Base-by-base conservation (phyloP, 495 filamentous ascomycete species). In the Lasiosphaeris hirsuta region DNA sequence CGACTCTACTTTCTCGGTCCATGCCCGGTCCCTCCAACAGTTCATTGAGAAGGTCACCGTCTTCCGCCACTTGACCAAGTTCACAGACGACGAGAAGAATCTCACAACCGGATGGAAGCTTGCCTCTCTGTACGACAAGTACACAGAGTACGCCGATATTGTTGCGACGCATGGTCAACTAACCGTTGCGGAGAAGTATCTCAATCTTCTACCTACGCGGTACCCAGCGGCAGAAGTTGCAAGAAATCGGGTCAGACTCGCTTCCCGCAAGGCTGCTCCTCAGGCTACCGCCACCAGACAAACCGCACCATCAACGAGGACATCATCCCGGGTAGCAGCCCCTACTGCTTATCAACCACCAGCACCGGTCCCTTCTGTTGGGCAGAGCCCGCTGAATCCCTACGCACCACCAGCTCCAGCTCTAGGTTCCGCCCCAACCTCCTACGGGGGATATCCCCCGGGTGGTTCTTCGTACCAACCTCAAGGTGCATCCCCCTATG, bases 11-110 rank as follows among this genome's bases (percentile, higher is more conserved):
- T 99, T 97, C 76, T 95, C 93, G 6, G 82, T 97, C 47, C 95
- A 97, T 61, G 94, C 92, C 48, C 84, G 84, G 54, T 86, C 88
- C 42, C 75, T 99, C 53, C 95, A 97, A 64, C 84, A 87, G 49
- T 89, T 99, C 69, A 94, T 99, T 57, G 94, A 99, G 76, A 99
- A 97, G 77, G 94, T 99, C 48, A 96, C 92, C 1, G 85, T 99
- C 40, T 97, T 99, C 84, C 88, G 94, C 49, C 82, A 96, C 64
- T 92, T 94, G 42, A 92, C 90, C 51, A 92, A 93, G 62, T 99
- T 96, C 74, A 70, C 87, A 59, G 94, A 99, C 66, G 76, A 77
- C 6, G 91, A 97, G 57, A 82, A 79, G 55, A 75, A 75, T 49
- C 71, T 83, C 57, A 80, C 84, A 37, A 84, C 86, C 0, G 90